These are phyloP conservation scores for Nicotiana sylvestris DNA, from an alignment of 257 asterid species.

Conservation along the genomic window DNA sequence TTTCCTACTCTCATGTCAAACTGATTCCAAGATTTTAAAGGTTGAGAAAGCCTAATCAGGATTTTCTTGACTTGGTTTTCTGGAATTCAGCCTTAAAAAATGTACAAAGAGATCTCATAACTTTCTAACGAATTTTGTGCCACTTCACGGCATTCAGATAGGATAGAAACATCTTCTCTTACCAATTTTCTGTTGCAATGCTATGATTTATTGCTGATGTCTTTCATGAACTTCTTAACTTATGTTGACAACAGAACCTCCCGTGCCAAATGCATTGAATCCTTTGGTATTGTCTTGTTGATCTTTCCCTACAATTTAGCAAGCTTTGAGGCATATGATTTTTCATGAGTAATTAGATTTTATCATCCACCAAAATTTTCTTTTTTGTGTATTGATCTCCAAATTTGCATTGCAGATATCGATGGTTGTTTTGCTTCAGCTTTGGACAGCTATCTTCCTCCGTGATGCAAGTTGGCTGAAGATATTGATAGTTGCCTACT, in stretches of 20 bases:
- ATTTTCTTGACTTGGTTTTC: too few species aligned
- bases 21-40: too few species aligned
- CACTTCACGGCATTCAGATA: neutral
- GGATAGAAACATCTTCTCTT: neutral
- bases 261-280: neutral
- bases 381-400: neutral
- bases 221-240: neutral
- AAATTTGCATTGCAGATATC: conserved; percentile 41
- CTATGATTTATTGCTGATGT: neutral
- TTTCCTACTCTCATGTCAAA: too few species aligned
- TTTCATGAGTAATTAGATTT: neutral
- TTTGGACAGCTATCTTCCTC: conserved; percentile 79
- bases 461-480: conserved; percentile 55
- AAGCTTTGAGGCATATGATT: neutral
- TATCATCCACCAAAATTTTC: neutral
- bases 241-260: neutral
- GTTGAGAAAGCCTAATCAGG: too few species aligned
- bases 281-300: neutral
- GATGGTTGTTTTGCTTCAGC: conserved; percentile 68
- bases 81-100: too few species aligned
- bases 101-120: too few species aligned
- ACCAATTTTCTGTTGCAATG: neutral
- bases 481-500: conserved; percentile 57
- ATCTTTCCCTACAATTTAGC: neutral
- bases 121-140: too few species aligned